A percentile compares a stretch with the other conserved stretches of the same genome.
Conservation (phyloP, 305 asterid species). For the Petunia hybrid region DNA sequence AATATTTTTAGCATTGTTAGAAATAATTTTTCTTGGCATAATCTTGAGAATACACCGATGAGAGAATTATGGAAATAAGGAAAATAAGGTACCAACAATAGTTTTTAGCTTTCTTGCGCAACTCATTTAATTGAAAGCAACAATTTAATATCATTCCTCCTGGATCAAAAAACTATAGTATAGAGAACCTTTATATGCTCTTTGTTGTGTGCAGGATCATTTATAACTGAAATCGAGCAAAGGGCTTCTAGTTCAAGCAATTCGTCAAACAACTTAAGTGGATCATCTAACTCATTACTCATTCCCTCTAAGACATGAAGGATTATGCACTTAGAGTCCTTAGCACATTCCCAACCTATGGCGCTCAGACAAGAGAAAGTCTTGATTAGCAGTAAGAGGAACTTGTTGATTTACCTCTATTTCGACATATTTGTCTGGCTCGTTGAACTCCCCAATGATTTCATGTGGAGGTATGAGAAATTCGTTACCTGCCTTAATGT, state of each 20-base stretch:
- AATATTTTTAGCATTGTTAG: no score
- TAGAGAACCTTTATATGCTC: background rate
- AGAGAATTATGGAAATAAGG: no score
- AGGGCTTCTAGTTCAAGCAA: background rate
- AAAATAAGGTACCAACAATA: no score
- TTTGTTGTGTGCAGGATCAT: background rate
- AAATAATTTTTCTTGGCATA: no score
- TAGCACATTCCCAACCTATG: no score
- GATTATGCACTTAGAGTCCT: background rate
- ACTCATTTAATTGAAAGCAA: no score
- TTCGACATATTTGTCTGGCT: background rate
- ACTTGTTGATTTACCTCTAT: background rate
- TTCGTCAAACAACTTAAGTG: background rate
- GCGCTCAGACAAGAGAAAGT: background rate
- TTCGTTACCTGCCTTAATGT: background rate
- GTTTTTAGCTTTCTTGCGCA: no score
- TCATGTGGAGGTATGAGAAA: background rate
- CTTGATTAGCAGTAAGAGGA: background rate
- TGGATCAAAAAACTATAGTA: background rate
- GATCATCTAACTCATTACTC: background rate
- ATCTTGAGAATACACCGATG: no score
- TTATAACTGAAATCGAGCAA: background rate
- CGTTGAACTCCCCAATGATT: background rate
- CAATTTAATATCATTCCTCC: background rate
- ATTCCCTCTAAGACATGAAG: background rate